phyloP scores from a whole-genome alignment of 2,329 filamentous ascomycete species.

The Scolecobasidium constrictum region DNA sequence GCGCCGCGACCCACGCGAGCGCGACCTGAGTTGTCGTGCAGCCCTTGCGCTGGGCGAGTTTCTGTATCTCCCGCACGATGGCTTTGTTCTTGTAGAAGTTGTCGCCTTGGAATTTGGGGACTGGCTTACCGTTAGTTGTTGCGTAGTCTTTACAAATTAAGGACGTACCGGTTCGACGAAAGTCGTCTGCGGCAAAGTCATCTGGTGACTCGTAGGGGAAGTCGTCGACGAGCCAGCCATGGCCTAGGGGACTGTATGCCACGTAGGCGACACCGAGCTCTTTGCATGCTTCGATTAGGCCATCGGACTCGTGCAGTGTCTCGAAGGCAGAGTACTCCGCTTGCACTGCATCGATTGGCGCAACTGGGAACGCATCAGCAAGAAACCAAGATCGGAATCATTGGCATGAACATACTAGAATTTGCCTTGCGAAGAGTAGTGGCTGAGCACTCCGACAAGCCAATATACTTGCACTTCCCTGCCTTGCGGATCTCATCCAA shows the following conservation, averaged over 20 bases:
- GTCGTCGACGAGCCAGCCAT: conserved; percentile 37
- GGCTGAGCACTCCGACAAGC: conserved; percentile 37
- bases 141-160: no score
- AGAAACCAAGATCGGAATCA: neutral
- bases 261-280: conserved; percentile 34
- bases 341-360: conserved; percentile 35
- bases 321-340: conserved; percentile 1
- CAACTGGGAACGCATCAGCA: conserved; percentile 22
- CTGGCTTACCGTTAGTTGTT: no score
- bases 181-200: neutral
- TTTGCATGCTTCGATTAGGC: conserved; percentile 29
- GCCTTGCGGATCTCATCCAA: conserved; percentile 35
- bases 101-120: conserved; percentile 33
- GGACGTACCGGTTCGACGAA: no score
- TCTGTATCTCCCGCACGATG: conserved; percentile 21
- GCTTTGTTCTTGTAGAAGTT: conserved; percentile 26
- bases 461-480: conserved; percentile 33
- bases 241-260: conserved; percentile 36
- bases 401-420: conserved; percentile 23
- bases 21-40: conserved; percentile 13
- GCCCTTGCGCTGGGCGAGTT: conserved; percentile 20
- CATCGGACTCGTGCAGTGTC: conserved; percentile 12
- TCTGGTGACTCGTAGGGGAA: no score
- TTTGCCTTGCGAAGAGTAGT: conserved; percentile 34
- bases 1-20: conserved; percentile 27